Evolutionary conservation across 2,329 filamentous ascomycete species (phyloP).

Genomic region (Sarocladium strictum): DNA sequence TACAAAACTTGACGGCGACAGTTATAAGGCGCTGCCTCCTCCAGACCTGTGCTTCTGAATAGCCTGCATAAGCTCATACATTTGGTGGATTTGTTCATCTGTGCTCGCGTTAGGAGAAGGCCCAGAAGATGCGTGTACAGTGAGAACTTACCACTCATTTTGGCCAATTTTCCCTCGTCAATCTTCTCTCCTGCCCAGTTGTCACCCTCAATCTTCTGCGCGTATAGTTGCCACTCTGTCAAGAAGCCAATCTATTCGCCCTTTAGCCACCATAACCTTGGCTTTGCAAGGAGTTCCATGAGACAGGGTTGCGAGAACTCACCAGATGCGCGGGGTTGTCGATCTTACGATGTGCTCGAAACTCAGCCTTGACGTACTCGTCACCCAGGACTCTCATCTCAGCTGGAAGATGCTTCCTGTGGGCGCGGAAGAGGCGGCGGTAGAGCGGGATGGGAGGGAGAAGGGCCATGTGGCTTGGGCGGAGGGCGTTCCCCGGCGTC

Average conservation of each 20-base stretch:
- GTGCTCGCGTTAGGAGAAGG: not conserved
- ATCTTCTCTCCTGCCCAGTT: conserved; percentile 79
- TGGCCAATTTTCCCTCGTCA: conserved; percentile 76
- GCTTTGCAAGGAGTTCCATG: not conserved
- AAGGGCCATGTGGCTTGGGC: conserved; percentile 53
- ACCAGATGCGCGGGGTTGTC: conserved; percentile 93
- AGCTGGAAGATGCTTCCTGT: conserved; percentile 68
- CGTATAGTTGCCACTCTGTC: conserved; percentile 94
- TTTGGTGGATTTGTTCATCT: conserved; percentile 90
- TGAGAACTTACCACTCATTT: conserved; percentile 75
- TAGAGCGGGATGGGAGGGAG: conserved; percentile 87
- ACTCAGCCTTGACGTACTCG: conserved; percentile 89
- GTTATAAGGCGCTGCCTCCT: not conserved
- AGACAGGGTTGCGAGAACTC: conserved; percentile 24
- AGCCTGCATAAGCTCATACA: conserved; percentile 90
- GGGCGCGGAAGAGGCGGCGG: conserved; percentile 76
- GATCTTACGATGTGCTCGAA: conserved; percentile 72
- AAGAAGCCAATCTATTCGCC: conserved; percentile 79
- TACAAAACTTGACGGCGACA: not conserved
- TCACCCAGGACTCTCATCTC: conserved; percentile 83
- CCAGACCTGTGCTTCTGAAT: conserved; percentile 43
- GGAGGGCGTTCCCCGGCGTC: conserved; percentile 22
- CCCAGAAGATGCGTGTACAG: not conserved
- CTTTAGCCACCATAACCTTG: not conserved
- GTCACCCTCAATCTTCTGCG: conserved; percentile 85